Percentiles rank a stretch among this genome's conserved stretches.
These are phyloP conservation scores for Penicillium sp. DNA, from an alignment of 2,329 filamentous ascomycete species.

Conservation along the genomic window DNA sequence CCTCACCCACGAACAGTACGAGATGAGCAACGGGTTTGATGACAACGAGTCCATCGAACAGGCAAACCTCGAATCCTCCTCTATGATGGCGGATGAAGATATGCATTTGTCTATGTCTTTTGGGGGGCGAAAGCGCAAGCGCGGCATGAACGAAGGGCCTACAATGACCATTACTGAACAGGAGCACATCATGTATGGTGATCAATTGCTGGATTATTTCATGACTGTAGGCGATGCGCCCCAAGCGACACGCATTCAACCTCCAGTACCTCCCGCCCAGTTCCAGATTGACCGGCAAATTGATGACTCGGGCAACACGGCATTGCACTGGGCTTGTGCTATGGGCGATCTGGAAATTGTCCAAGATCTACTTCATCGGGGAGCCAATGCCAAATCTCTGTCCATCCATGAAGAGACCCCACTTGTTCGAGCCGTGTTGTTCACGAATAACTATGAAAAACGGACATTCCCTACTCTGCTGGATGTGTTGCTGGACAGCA, in stretches of 20 bases:
- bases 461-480: constrained; percentile 84
- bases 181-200: constrained; percentile 86
- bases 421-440: constrained; percentile 89
- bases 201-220: constrained; percentile 94
- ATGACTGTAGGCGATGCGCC: constrained; percentile 79
- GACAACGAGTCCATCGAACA: constrained; percentile 84
- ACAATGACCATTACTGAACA: constrained; percentile 65
- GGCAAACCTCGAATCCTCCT: constrained; percentile 77
- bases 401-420: constrained; percentile 80
- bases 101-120: constrained; percentile 67
- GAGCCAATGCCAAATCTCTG: constrained; percentile 70
- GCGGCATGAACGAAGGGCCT: constrained; percentile 64
- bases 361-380: constrained; percentile 78
- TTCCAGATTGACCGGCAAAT: constrained; percentile 92
- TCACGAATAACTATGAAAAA: constrained; percentile 96
- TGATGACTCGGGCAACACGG: constrained; percentile 88
- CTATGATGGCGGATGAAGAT: constrained; percentile 82
- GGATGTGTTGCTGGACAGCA: constrained; percentile 78
- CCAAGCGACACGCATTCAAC: constrained; percentile 56
- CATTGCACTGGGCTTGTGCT: constrained; percentile 93
- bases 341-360: constrained; percentile 97
- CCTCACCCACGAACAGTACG: constrained; percentile 62
- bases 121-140: constrained; percentile 71
- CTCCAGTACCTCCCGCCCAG: constrained; percentile 78
- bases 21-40: constrained; percentile 64